Percentiles rank a stretch among this genome's conserved stretches.
Evolutionary conservation across 202 grass and related monocot species (phyloP).

Genomic region (Panicum virgatum): DNA sequence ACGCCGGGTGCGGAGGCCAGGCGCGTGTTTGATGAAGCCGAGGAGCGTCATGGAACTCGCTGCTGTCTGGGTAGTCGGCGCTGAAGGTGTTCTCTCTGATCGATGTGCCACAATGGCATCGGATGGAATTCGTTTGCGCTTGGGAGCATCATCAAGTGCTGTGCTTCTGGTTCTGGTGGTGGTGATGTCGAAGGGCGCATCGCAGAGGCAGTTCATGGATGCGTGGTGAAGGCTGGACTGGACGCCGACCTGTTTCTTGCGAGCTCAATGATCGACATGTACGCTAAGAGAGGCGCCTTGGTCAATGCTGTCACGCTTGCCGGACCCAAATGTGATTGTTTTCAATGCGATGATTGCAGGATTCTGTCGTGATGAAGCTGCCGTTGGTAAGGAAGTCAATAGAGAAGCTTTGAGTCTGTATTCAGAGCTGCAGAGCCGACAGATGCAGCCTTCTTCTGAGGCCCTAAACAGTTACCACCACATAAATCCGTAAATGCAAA

Average conservation of each 20-base stretch:
- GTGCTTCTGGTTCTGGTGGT: constrained; percentile 12
- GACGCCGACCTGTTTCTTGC: constrained; percentile 45
- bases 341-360: constrained; percentile 77
- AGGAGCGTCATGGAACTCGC: constrained; percentile 64
- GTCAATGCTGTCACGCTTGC: constrained; percentile 37
- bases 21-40: constrained; percentile 40
- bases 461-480: no score
- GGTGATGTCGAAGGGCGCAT: background rate
- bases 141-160: constrained; percentile 68
- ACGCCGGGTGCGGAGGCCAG: constrained; percentile 57
- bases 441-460: constrained; percentile 63
- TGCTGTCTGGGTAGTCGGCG: constrained; percentile 52
- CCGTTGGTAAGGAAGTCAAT: constrained; percentile 16
- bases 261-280: constrained; percentile 64
- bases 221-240: constrained; percentile 62
- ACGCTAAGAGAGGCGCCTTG: constrained; percentile 54
- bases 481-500: no score
- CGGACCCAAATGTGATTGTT: constrained; percentile 63
- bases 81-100: constrained; percentile 51
- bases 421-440: constrained; percentile 56
- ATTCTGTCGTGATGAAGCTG: constrained; percentile 48
- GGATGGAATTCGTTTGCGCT: constrained; percentile 68
- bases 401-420: constrained; percentile 47
- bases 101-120: constrained; percentile 22
- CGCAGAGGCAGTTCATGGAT: constrained; percentile 59